Percentiles rank a stretch among this genome's conserved stretches.
These are phyloP conservation scores for Myxozyma mucilagina DNA, from an alignment of 805 yeast genomes.

Conservation along the genomic window DNA sequence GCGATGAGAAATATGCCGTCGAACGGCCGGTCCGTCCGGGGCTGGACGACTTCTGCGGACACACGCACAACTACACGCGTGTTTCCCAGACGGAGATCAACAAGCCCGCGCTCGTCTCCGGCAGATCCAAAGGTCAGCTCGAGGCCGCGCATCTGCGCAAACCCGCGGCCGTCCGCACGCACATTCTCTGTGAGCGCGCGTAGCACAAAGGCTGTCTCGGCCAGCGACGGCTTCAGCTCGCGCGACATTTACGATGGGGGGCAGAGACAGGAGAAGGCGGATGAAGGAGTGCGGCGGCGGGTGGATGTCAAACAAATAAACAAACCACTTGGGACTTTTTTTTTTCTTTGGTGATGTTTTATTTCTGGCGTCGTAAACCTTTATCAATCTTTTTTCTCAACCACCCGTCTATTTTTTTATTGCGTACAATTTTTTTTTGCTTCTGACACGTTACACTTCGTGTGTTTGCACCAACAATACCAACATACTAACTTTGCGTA, in stretches of 20 bases:
- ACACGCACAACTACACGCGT: conserved; percentile 72
- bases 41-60: conserved; percentile 72
- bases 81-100: conserved; percentile 72
- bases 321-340: no score
- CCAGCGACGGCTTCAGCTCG: conserved; percentile 44
- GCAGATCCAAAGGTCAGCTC: conserved; percentile 59
- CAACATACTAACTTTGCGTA: no score
- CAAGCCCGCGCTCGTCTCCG: conserved; percentile 66
- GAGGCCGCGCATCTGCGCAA: conserved; percentile 65
- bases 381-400: no score
- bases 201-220: conserved; percentile 62
- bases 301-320: no score
- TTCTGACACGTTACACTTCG: no score
- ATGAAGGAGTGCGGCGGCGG: no score
- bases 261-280: no score
- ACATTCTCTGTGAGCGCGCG: conserved; percentile 62
- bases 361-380: no score
- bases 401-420: no score
- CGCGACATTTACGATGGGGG: background rate
- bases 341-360: no score
- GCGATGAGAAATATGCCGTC: conserved; percentile 85
- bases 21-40: conserved; percentile 88
- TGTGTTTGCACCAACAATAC: no score
- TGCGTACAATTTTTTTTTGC: no score
- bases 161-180: conserved; percentile 68